Evolutionary conservation across 345 rosid genomes (phyloP).

Genomic region (Firmiana major): DNA sequence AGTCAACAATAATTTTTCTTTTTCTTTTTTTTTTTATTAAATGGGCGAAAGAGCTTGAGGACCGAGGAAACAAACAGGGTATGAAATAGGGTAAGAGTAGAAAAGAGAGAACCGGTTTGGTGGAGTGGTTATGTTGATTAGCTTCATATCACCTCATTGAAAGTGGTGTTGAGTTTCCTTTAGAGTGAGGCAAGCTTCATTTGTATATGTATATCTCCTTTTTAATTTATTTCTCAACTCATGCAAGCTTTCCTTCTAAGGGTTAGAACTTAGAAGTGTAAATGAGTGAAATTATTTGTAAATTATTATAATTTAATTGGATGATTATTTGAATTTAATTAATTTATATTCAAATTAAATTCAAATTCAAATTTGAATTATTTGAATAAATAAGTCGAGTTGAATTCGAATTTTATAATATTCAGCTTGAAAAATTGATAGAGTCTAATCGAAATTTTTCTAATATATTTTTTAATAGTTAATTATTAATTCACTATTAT

Average conservation of each 20-base stretch:
- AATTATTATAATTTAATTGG: no score
- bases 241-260: background rate
- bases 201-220: no score
- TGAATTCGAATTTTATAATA: no score
- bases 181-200: background rate
- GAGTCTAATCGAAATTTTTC: no score
- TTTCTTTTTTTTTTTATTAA: background rate
- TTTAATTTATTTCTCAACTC: background rate
- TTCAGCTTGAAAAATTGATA: no score
- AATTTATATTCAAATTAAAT: no score
- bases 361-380: no score
- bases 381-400: no score
- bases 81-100: background rate
- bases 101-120: constrained; percentile 12
- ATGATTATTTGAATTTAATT: no score
- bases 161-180: background rate
- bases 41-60: background rate
- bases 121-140: constrained; percentile 15
- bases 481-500: no score
- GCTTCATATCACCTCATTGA: background rate
- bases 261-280: background rate
- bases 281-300: no score
- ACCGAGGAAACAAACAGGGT: background rate
- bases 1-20: background rate
- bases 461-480: no score